Percentiles rank a stretch among this genome's conserved stretches.
Conservation (phyloP, 2,329 filamentous ascomycete genomes). For the Tolypocladium nubicola region DNA sequence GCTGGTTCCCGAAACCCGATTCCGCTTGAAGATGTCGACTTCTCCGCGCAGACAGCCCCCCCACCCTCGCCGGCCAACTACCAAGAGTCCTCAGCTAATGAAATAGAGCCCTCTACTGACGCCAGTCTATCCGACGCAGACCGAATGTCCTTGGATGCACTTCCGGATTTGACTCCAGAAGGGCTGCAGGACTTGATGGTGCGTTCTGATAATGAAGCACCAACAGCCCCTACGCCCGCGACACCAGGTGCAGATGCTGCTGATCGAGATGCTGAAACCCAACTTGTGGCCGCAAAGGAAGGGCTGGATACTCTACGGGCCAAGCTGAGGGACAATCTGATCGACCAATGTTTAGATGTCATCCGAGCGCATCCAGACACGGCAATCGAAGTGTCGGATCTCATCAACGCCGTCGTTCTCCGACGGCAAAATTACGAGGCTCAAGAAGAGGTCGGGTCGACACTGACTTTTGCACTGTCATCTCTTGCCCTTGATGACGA, state of each 20-base stretch:
- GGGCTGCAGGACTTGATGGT: conserved; percentile 17
- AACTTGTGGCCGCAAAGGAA: conserved; percentile 44
- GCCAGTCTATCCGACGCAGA: conserved; percentile 19
- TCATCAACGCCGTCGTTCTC: conserved; percentile 65
- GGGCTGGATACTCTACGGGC: conserved; percentile 68
- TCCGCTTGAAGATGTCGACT: conserved; percentile 45
- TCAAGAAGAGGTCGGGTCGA: conserved; percentile 67
- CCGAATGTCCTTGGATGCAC: conserved; percentile 25
- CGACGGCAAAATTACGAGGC: conserved; percentile 44
- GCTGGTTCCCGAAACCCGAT: conserved; percentile 57
- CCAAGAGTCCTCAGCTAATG: conserved; percentile 11
- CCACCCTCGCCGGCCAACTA: conserved; percentile 7
- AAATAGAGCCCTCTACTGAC: conserved; percentile 12
- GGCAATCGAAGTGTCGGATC: conserved; percentile 81
- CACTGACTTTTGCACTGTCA: conserved; percentile 74
- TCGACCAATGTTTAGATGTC: conserved; percentile 84
- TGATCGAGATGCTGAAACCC: conserved; percentile 6
- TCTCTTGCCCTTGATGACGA: conserved; percentile 52
- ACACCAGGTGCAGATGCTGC: conserved; percentile 6
- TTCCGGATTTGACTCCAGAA: conserved; percentile 17
- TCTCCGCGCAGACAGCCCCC: conserved; percentile 18
- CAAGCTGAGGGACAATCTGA: conserved; percentile 63
- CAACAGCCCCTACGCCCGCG: conserved; percentile 3
- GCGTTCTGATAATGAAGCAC: conserved; percentile 5
- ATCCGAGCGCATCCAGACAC: conserved; percentile 79